phyloP scores from a whole-genome alignment of 1,284 basidiomycete species.

The Apiotrichum veenhuisii region DNA sequence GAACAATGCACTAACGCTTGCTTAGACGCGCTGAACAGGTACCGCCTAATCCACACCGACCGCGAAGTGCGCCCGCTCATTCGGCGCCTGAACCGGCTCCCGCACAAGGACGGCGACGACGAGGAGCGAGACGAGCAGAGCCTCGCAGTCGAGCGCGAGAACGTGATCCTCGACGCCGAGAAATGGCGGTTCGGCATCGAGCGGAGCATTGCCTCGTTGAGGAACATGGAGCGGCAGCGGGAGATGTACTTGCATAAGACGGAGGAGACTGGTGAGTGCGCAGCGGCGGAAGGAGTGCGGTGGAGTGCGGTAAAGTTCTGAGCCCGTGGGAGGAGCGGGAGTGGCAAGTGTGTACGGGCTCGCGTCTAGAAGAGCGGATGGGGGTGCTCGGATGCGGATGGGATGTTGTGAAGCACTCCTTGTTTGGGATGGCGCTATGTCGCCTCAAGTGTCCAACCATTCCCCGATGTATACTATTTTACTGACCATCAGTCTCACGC shows the following conservation, averaged over 20 bases:
- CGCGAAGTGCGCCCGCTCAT: conserved; percentile 34
- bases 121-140: not conserved
- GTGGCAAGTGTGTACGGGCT: too few species aligned
- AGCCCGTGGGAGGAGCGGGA: too few species aligned
- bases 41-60: conserved; percentile 40
- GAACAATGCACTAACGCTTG: conserved; percentile 2
- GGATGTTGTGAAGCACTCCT: too few species aligned
- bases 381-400: too few species aligned
- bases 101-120: conserved; percentile 3
- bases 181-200: conserved; percentile 38
- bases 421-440: too few species aligned
- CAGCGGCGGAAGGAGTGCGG: too few species aligned
- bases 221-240: conserved; percentile 33
- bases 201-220: conserved; percentile 32
- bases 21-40: conserved; percentile 41
- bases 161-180: conserved; percentile 31
- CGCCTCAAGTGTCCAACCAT: too few species aligned
- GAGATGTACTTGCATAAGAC: conserved; percentile 24
- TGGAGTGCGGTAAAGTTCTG: too few species aligned
- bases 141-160: conserved; percentile 24
- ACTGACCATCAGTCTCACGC: conserved; percentile 11
- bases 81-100: conserved; percentile 32
- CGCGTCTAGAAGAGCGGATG: too few species aligned
- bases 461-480: too few species aligned
- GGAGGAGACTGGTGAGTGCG: conserved; percentile 35